Evolutionary conservation across 768 basidiomycete genomes (phyloP).

Genomic region (Pleurotus pulmonarius): DNA sequence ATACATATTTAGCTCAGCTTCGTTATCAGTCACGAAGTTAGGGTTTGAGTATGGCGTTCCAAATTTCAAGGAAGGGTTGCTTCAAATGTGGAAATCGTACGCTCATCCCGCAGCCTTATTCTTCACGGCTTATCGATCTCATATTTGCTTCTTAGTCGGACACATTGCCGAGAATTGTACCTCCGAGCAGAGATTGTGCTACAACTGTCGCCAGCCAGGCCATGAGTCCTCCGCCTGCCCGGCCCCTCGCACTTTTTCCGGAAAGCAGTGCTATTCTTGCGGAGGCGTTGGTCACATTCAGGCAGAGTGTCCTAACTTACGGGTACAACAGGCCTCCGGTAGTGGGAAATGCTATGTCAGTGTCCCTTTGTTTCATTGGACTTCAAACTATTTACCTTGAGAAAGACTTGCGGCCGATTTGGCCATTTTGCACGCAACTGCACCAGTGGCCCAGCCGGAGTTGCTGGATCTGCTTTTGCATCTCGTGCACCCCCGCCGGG

Average conservation of each 20-base stretch:
- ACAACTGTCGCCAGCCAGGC: constrained; percentile 93
- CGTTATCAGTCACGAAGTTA: constrained; percentile 29
- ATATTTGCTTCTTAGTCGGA: constrained; percentile 52
- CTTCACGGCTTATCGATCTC: constrained; percentile 10
- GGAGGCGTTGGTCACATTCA: constrained; percentile 90
- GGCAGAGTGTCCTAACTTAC: constrained; percentile 81
- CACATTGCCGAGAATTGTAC: constrained; percentile 93
- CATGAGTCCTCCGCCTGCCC: constrained; percentile 90
- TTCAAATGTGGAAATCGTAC: constrained; percentile 92
- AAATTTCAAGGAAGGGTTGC: constrained; percentile 84
- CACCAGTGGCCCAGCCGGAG: constrained; percentile 44
- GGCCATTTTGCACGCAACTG: constrained; percentile 82
- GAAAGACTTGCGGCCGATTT: constrained; percentile 73
- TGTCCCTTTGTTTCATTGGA: not conserved
- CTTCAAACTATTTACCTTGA: constrained; percentile 10
- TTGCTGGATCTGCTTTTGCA: constrained; percentile 42
- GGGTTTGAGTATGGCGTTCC: constrained; percentile 68
- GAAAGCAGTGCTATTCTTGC: constrained; percentile 92
- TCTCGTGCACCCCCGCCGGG: constrained; percentile 73
- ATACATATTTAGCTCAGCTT: not conserved
- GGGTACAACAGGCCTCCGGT: constrained; percentile 56
- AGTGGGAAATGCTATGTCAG: constrained; percentile 85
- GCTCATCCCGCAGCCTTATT: constrained; percentile 24
- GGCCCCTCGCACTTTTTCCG: constrained; percentile 73
- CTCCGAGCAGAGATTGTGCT: constrained; percentile 86